These are phyloP conservation scores for Boletus rex-veris DNA, from an alignment of 768 basidiomycete species.

Conservation along the genomic window DNA sequence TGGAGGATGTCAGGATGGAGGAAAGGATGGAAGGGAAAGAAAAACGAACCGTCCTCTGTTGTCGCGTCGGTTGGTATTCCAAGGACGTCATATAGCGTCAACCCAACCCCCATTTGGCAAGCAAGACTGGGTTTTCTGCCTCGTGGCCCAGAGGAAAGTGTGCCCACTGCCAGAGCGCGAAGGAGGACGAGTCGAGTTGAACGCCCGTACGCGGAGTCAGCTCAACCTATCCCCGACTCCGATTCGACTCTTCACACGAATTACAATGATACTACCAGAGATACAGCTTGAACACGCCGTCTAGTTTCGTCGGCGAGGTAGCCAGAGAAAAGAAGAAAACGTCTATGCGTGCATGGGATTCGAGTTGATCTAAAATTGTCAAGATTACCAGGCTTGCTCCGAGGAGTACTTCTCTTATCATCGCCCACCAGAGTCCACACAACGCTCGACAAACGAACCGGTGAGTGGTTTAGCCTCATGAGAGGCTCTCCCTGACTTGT, in stretches of 20 bases:
- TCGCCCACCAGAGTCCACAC: no score
- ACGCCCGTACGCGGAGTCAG: not conserved
- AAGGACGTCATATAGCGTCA: constrained; percentile 43
- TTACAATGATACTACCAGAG: not conserved
- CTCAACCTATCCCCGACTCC: constrained; percentile 3
- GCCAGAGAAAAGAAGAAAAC: no score
- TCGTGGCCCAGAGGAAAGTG: not conserved
- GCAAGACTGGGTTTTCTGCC: not conserved
- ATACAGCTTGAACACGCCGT: no score
- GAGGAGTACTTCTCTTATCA: no score
- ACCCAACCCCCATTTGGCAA: constrained; percentile 28
- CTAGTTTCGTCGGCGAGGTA: no score
- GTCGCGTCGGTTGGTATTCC: constrained; percentile 43
- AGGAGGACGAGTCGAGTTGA: not conserved
- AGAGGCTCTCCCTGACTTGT: not conserved
- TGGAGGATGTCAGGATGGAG: constrained; percentile 4
- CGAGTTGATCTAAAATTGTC: no score
- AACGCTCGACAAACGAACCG: no score
- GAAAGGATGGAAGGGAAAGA: not conserved
- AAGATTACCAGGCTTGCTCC: not conserved
- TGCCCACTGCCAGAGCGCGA: not conserved
- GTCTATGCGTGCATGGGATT: no score
- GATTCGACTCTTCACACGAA: not conserved
- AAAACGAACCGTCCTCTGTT: constrained; percentile 47
- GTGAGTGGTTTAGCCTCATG: no score